Percentiles rank a stretch among this genome's conserved stretches.
phyloP scores from a whole-genome alignment of 164 flowering plant species.

The Vitis vinifera region ASM3070453v1 NC_081817.1:4087001-4087500 shows the following conservation, averaged over 20 bases:
- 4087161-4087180: conserved; percentile 14
- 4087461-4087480: too few relatives aligned
- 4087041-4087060: conserved; percentile 10
- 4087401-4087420: too few relatives aligned
- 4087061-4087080: conserved; percentile 8
- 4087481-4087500: too few relatives aligned
- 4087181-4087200: conserved; percentile 12
- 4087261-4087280: conserved; percentile 8
- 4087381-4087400: too few relatives aligned
- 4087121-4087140: conserved; percentile 11
- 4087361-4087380: background rate
- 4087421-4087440: too few relatives aligned
- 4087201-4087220: conserved; percentile 12
- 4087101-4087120: conserved; percentile 4
- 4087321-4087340: conserved; percentile 3
- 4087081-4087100: conserved; percentile 9
- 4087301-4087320: conserved; percentile 10
- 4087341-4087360: conserved; percentile 9
- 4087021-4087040: too few relatives aligned
- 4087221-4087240: conserved; percentile 10
- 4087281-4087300: conserved; percentile 12
- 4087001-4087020: background rate
- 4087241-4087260: conserved; percentile 7
- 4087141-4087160: conserved; percentile 11
- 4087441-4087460: too few relatives aligned